Percentiles rank a stretch among this genome's conserved stretches.
These are phyloP conservation scores for Colletotrichum incanum DNA, from an alignment of 2,329 filamentous ascomycete species.

Conservation along the genomic window DNA sequence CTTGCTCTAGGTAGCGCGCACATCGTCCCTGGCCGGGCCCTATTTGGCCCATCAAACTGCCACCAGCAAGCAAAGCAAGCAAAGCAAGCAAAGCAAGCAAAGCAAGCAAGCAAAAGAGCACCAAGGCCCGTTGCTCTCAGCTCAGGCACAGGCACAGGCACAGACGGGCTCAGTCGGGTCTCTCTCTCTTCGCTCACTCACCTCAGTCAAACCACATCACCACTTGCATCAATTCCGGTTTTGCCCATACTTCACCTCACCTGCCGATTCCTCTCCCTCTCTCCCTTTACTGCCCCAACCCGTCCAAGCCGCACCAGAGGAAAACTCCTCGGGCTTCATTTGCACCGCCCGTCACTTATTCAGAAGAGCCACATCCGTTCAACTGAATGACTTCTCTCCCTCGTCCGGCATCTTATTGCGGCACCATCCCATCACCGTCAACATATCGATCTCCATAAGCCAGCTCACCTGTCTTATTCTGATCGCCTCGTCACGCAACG, in stretches of 20 bases:
- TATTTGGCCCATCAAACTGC: constrained; percentile 5
- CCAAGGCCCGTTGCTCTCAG: constrained; percentile 3
- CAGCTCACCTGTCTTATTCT: not conserved
- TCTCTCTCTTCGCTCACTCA: constrained; percentile 10
- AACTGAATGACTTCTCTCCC: constrained; percentile 16
- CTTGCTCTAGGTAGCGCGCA: constrained; percentile 12
- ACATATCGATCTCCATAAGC: constrained; percentile 15
- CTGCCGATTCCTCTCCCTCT: constrained; percentile 10
- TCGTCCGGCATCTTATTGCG: constrained; percentile 17
- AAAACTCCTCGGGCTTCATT: not conserved
- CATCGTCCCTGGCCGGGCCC: not conserved
- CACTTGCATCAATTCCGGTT: constrained; percentile 40
- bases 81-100: not conserved
- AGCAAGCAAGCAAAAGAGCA: not conserved
- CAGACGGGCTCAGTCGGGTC: not conserved
- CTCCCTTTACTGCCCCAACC: not conserved
- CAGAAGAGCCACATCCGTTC: constrained; percentile 11
- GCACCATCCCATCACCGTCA: constrained; percentile 5
- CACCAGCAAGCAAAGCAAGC: not conserved
- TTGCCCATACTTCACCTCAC: constrained; percentile 37
- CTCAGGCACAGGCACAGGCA: constrained; percentile 12
- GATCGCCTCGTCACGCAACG: not conserved
- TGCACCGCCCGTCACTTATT: constrained; percentile 24
- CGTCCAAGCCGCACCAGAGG: not conserved
- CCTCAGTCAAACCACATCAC: constrained; percentile 43